Base-by-base conservation (phyloP, 345 rosid genomes). In the Orychophragmus violaceus region DNA sequence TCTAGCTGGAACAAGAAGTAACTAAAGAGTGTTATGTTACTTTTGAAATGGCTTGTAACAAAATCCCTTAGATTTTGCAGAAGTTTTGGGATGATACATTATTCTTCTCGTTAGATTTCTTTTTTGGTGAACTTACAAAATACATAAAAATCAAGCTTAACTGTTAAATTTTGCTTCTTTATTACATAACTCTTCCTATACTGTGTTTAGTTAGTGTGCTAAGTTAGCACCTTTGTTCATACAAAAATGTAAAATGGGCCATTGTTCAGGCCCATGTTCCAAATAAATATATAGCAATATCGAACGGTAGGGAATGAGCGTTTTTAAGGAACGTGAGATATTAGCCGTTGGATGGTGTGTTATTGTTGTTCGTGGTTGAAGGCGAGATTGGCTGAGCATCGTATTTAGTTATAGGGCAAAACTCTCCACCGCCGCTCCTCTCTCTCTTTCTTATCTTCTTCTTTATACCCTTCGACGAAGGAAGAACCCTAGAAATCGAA, bases 401-500 rank as follows among this genome's bases (percentile, higher is more conserved):
- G 46, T 17, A 72, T 18, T 63, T 63, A 72, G 61, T 58, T 64
- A 58, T 65, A 66, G 72, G 18, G 62, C 49, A 59, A 72, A 72
- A 65, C 68, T 63, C 68, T 67, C 19, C 5, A 14, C 12, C 77
- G 77, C 74, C 73, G 74, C 69, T 74, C 33, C 59, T 39, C 19
- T 29, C 53, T 22, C 27, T 39, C 74, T 23, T 8, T 58, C 76
- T 66, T 73, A 66, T 66, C 77, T 62, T 74, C 62, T 48, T 42
- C 61, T 6, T 66, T 72, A 59, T 50, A 65, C 72, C 30, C 62
- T 54, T 74, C 64, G 44, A 3, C 72, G 52, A 55, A 59, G 19
- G 53, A 74, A 68, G 77, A 74, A 54, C 53, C 73, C 77, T 67
- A 67, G 69, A n/a, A 37, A 50, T 72, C 68, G 17, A 74, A 1